A percentile compares a stretch with the other conserved stretches of the same genome.
phyloP scores from a whole-genome alignment of 2,329 filamentous ascomycete species.

The Ambrosiella cleistominuta region DNA sequence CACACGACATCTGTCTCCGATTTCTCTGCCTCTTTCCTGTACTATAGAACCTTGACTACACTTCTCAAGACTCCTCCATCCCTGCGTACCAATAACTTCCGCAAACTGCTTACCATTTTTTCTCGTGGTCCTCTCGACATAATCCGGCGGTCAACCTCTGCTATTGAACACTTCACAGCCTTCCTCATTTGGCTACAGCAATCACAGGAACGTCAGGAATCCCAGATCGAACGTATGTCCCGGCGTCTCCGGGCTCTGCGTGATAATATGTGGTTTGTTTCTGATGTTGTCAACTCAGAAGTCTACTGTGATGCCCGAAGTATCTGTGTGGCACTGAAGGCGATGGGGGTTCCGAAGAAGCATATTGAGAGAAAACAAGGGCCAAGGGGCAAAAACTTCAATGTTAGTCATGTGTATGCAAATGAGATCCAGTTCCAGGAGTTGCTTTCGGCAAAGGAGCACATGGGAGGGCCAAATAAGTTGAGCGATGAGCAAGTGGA shows the following conservation, averaged over 20 bases:
- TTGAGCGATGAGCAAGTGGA: slow-evolving; percentile 90
- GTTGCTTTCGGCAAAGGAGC: slow-evolving; percentile 62
- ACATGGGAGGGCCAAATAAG: slow-evolving; percentile 84
- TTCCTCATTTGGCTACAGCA: slow-evolving; percentile 75
- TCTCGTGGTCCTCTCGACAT: slow-evolving; percentile 52
- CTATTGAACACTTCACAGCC: slow-evolving; percentile 61
- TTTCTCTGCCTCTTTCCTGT: slow-evolving; percentile 68
- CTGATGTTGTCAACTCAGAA: slow-evolving; percentile 77
- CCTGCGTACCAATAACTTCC: slow-evolving; percentile 49
- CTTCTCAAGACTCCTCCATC: slow-evolving; percentile 45
- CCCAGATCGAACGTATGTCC: slow-evolving; percentile 58
- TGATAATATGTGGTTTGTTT: slow-evolving; percentile 98
- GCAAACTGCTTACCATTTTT: slow-evolving; percentile 57
- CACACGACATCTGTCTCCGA: slow-evolving; percentile 65
- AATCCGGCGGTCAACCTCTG: slow-evolving; percentile 50
- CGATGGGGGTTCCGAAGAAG: slow-evolving; percentile 51
- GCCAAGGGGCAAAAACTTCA: slow-evolving; percentile 20
- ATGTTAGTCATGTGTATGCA: slow-evolving; percentile 53
- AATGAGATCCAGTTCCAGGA: slow-evolving; percentile 76
- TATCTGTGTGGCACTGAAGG: slow-evolving; percentile 72
- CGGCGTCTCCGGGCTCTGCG: slow-evolving; percentile 55
- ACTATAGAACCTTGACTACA: slow-evolving; percentile 67
- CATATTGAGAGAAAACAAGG: slow-evolving; percentile 26
- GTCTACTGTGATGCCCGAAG: slow-evolving; percentile 76
- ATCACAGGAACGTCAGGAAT: slow-evolving; percentile 61